These are phyloP conservation scores for Eucalyptus curtisii DNA, from an alignment of 345 rosid species.

Conservation along the genomic window DNA sequence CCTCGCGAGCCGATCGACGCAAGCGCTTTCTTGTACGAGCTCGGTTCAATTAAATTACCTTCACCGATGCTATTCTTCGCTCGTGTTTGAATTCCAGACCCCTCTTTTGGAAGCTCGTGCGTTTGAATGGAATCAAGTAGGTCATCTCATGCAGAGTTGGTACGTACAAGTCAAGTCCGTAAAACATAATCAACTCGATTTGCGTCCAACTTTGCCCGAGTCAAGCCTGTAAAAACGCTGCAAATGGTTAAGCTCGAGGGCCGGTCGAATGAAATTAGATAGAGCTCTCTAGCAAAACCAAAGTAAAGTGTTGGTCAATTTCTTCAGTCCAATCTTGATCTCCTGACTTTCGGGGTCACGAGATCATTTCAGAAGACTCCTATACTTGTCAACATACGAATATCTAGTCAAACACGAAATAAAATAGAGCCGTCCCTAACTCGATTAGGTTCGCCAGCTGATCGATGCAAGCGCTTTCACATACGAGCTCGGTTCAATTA, in stretches of 20 bases:
- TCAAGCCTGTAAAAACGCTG: background rate
- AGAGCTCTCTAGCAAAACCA: background rate
- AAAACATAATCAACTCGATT: background rate
- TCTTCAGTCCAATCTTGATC: background rate
- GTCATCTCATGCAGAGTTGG: too few relatives aligned
- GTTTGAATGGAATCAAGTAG: too few relatives aligned
- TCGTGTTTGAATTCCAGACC: too few relatives aligned
- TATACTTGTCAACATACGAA: background rate
- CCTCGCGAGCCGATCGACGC: too few relatives aligned
- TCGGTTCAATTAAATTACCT: too few relatives aligned
- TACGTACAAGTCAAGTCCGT: too few relatives aligned
- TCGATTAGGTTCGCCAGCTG: background rate
- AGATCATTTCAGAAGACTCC: background rate
- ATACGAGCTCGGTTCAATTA: background rate
- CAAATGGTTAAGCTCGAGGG: background rate
- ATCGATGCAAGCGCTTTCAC: too few relatives aligned
- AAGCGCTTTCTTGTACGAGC: too few relatives aligned
- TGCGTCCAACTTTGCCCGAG: background rate
- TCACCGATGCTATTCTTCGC: too few relatives aligned
- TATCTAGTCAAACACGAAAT: background rate
- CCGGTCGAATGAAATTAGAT: background rate
- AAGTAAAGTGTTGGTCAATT: background rate
- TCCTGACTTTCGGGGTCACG: background rate
- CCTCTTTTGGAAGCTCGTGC: too few relatives aligned
- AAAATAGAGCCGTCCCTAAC: background rate